Evolutionary conservation across 2,329 filamentous ascomycete genomes (phyloP).

Genomic region (Coniochaeta ligniaria): DNA sequence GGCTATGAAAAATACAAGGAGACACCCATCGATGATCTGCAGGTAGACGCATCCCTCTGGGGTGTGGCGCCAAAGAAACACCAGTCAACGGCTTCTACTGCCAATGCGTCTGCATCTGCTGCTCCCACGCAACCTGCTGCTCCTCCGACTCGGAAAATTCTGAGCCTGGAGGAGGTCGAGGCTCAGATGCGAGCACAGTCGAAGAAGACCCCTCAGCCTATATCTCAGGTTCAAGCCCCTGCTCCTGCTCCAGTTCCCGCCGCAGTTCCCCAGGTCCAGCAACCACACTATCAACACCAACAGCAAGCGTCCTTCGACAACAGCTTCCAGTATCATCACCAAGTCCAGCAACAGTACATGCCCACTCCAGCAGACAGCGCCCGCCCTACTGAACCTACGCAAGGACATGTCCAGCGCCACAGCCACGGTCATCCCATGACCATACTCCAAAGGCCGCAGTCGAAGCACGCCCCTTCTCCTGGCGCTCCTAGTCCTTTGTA

Average conservation of each 20-base stretch:
- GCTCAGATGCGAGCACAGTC: conserved; percentile 76
- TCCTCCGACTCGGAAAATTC: conserved; percentile 58
- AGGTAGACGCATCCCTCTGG: conserved; percentile 92
- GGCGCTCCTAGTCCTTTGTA: conserved; percentile 22
- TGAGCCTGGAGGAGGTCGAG: conserved; percentile 96
- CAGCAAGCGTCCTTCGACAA: conserved; percentile 13
- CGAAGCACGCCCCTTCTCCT: conserved; percentile 28
- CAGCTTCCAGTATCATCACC: conserved; percentile 12
- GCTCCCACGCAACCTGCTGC: conserved; percentile 22
- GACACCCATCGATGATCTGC: conserved; percentile 79
- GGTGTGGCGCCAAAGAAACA: conserved; percentile 62
- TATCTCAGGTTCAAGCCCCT: conserved; percentile 26
- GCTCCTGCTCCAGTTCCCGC: conserved; percentile 23
- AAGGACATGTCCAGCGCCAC: conserved; percentile 9
- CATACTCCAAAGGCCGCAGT: conserved; percentile 48
- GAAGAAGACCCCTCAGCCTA: conserved; percentile 37
- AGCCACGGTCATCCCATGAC: conserved; percentile 42
- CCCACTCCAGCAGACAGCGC: conserved; percentile 7
- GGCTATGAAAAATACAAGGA: conserved; percentile 92
- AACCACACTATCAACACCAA: conserved; percentile 16
- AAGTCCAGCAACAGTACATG: conserved; percentile 12
- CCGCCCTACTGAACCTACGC: conserved; percentile 3
- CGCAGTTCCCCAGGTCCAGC: conserved; percentile 11
- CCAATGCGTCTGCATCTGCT: conserved; percentile 24
- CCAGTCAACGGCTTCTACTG: not conserved